Base-by-base conservation (phyloP, 371 early-diverging fungal species). In the Mucor velutinosus region DNA sequence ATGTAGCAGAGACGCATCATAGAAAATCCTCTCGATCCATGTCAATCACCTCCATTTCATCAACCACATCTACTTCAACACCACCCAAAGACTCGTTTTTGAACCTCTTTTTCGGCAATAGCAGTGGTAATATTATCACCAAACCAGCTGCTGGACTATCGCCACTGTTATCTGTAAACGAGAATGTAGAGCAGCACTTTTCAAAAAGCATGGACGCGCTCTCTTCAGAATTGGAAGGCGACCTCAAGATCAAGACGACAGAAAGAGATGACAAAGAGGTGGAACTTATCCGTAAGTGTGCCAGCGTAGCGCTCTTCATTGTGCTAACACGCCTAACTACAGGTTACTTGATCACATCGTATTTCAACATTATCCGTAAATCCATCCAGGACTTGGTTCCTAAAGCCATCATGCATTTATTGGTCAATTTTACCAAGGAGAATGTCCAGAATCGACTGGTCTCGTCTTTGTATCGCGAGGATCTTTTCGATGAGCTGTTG, bases 311-410 rank as follows among this genome's bases (percentile, higher is more conserved):
- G 35, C 1, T 45, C 1, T 29, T 14, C 12, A 4, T 4, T 2
- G 37, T 14, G 37, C 37, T 37, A 37, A 37, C 7, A 32, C n/a
- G 1, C 15, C 7, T 43, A 4, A 11, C 3, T 21, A 19, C 39
- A n/a, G 90, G 89, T 23, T 87, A 88, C 2, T 78, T 94, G 61
- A 92, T 94, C 49, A 80, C 85, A 5, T 88, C 92, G n/a, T 95
- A 97, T 78, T 94, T 96, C 75, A 84, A 88, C 59, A 92, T 95
- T 69, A 89, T 94, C 10, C 87, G 94, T 67, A 92, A 93, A 76
- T 86, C 89, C 12, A 89, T 96, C 41, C 90, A 93, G 71, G 96
- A 97, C 62, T 77, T 93, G 66, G 95, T 97, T 4, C 97, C 97
- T 12, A 97, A 97, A 74, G 94, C 96, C 0, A 90, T 96, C 65